Evolutionary conservation across 2,329 filamentous ascomycete genomes (phyloP), one percentile per base, ranked within the genome.

Genomic region (Fusarium austroafricanum): DNA sequence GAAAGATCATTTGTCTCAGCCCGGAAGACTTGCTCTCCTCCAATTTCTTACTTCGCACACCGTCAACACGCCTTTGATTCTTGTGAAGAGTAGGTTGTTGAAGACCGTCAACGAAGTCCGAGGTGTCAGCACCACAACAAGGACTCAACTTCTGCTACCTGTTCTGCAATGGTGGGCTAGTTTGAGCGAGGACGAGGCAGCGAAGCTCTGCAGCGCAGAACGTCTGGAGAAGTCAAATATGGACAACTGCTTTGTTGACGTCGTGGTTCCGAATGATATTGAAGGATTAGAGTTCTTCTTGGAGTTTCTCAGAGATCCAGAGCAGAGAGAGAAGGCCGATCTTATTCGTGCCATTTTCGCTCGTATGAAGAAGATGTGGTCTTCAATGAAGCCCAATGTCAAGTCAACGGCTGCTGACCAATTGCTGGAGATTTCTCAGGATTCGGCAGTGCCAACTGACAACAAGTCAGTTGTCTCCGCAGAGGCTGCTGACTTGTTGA

Each of bases 91-190:
- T 21, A 85, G 87, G 38, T 80, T 98, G 10, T 82, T 98, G n/a
- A 84, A 84, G 35, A 82, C 91, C 6, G 82, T 97, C 31, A 92
- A 92, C 71, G 86, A 88, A 54, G 83, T 94, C 50, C 93, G 93
- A 73, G 86, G 89, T 50, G 89, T 93, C 5, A 89, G 88, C n/a
- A 81, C 82, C 9, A 88, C 85, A 26, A 89, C 90, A 12, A 90
- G 93, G 57, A 92, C 89, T 3, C 89, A 91, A 68, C 83, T 91
- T 21, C 81, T 98, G n/a, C 80, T 95, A n/a, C 92, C 94, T 2
- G 79, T 91, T 5, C 82, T 97, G 31, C 84, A 87, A 57, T 83
- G 85, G 74, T 97, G 93, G 93, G 83, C 88, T 26, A 78, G 80
- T 10, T 76, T 92, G 21, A 79, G 80, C 12, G 80, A 83, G 11